Conservation (phyloP, 129 eudicot species). For the Centella asiatica region DNA sequence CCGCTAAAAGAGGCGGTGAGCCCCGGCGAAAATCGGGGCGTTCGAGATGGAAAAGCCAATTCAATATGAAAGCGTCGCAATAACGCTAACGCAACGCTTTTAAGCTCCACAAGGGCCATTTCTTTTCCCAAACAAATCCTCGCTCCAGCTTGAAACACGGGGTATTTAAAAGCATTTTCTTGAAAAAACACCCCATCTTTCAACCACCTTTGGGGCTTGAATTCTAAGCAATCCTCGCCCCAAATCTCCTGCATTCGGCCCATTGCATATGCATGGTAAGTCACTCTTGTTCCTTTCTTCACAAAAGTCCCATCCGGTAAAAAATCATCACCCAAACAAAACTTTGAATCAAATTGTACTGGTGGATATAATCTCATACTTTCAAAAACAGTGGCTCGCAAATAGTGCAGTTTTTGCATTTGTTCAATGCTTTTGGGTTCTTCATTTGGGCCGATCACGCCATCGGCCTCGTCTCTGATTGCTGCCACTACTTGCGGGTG, state of each 20-base stretch:
- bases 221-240: slow-evolving; percentile 28
- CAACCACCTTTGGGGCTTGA: slow-evolving; percentile 30
- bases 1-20: slow-evolving; percentile 57
- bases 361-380: slow-evolving; percentile 44
- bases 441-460: slow-evolving; percentile 6
- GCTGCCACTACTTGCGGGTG: slow-evolving; percentile 11
- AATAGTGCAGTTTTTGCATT: slow-evolving; percentile 15
- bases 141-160: slow-evolving; percentile 36
- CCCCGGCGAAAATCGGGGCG: slow-evolving; percentile 64
- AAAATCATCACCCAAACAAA: slow-evolving; percentile 14
- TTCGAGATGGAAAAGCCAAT: slow-evolving; percentile 1
- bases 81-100: slow-evolving; percentile 16
- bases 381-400: slow-evolving; percentile 32
- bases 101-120: slow-evolving; percentile 32
- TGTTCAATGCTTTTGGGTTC: slow-evolving; percentile 10
- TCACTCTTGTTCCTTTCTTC: slow-evolving; percentile 27
- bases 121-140: slow-evolving; percentile 44
- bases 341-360: slow-evolving; percentile 34
- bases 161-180: slow-evolving; percentile 24
- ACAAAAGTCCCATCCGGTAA: slow-evolving; percentile 26
- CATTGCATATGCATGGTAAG: slow-evolving; percentile 36
- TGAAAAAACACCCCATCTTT: slow-evolving; percentile 4
- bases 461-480: slow-evolving; percentile 13
- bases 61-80: slow-evolving; percentile 17
- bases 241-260: slow-evolving; percentile 27